phyloP scores from a whole-genome alignment of 257 asterid genomes.

The Salvia hispanica region DNA sequence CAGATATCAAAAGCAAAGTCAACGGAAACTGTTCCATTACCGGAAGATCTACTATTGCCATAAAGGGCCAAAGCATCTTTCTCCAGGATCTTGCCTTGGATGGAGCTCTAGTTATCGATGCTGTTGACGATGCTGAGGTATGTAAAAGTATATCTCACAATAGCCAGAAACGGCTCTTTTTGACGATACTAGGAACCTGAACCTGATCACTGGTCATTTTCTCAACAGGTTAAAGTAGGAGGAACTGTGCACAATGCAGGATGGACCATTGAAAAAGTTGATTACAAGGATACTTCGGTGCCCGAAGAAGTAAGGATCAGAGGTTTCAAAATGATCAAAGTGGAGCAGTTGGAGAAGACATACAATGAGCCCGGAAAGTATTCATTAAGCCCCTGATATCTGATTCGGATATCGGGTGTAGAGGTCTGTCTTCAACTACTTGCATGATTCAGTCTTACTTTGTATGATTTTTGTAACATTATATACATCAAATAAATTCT shows the following conservation, averaged over 20 bases:
- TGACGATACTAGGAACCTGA: too few species aligned
- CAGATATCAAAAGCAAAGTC: too few species aligned
- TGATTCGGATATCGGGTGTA: neutral
- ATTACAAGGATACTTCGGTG: conserved; percentile 60
- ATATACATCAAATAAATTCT: neutral
- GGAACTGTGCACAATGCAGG: conserved; percentile 75
- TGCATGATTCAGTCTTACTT: conserved; percentile 23
- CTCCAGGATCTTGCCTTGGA: conserved; percentile 77
- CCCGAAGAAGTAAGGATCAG: conserved; percentile 93
- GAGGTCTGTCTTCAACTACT: conserved; percentile 17
- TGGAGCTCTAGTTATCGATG: conserved; percentile 77
- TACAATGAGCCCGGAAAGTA: conserved; percentile 63
- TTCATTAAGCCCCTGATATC: conserved; percentile 48
- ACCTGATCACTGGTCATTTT: neutral
- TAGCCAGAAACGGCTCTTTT: neutral
- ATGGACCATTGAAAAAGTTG: conserved; percentile 75
- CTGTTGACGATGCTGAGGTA: conserved; percentile 83
- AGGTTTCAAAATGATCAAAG: conserved; percentile 71
- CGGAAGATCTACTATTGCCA: conserved; percentile 76
- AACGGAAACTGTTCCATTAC: too few species aligned
- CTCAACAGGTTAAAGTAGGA: conserved; percentile 68
- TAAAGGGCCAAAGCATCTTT: conserved; percentile 62
- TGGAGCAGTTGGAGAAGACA: conserved; percentile 69
- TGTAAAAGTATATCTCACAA: neutral
- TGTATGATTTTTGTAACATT: conserved; percentile 16